Conservation (phyloP, 23 red algal genomes). For the Gracilaria gracilis region DNA sequence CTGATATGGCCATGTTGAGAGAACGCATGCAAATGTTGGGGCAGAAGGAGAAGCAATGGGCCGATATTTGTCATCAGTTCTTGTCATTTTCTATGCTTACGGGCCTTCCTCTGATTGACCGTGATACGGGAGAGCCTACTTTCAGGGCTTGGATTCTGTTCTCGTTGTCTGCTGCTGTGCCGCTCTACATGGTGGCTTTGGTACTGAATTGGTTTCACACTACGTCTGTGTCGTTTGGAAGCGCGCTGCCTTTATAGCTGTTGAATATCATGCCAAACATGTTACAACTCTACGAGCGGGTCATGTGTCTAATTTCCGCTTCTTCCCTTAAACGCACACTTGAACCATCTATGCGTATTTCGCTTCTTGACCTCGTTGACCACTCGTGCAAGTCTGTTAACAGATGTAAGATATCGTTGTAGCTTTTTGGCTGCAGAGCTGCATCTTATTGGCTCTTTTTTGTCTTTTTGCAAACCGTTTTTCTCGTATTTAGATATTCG, state of each 20-base stretch:
- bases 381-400: too few species aligned
- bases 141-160: slow-evolving; percentile 52
- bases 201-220: slow-evolving; percentile 49
- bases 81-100: slow-evolving; percentile 63
- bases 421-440: not conserved
- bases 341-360: too few species aligned
- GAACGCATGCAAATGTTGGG: slow-evolving; percentile 63
- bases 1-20: slow-evolving; percentile 61
- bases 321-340: too few species aligned
- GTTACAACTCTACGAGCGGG: too few species aligned
- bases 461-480: not conserved
- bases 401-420: not conserved
- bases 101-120: slow-evolving; percentile 45
- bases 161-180: slow-evolving; percentile 58
- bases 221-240: slow-evolving; percentile 38
- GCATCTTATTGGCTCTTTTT: not conserved
- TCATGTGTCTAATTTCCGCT: too few species aligned
- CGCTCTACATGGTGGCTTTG: slow-evolving; percentile 49
- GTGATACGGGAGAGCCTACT: slow-evolving; percentile 55
- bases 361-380: too few species aligned
- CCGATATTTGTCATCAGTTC: slow-evolving; percentile 51
- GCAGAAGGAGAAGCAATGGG: slow-evolving; percentile 67
- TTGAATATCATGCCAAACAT: not conserved
- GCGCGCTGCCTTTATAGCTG: slow-evolving; percentile 24
- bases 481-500: not conserved